These are phyloP conservation scores for Colletotrichum higginsianum DNA, from an alignment of 2,329 filamentous ascomycete species.

Conservation along the genomic window DNA sequence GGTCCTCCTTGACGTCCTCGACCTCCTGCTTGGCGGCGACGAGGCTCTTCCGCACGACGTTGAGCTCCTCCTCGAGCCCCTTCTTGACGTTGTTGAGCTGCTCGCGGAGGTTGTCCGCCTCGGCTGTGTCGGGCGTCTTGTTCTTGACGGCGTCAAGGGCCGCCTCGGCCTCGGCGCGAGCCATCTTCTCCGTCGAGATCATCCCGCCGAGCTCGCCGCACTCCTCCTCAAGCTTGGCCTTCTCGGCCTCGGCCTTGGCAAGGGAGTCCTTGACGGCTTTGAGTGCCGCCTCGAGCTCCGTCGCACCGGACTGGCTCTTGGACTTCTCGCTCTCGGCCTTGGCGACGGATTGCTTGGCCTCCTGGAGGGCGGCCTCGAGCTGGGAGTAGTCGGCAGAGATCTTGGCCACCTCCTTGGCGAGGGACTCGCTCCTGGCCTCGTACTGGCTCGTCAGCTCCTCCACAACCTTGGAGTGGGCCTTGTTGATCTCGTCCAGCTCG, in stretches of 20 bases:
- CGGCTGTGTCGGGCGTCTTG: slow-evolving; percentile 68
- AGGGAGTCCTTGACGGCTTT: slow-evolving; percentile 51
- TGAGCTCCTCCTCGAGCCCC: slow-evolving; percentile 61
- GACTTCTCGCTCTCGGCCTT: slow-evolving; percentile 55
- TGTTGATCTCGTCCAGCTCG: slow-evolving; percentile 61
- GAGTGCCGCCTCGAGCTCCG: slow-evolving; percentile 60
- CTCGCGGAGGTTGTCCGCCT: slow-evolving; percentile 65
- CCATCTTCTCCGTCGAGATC: slow-evolving; percentile 73
- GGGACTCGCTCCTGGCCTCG: slow-evolving; percentile 50
- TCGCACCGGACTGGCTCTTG: slow-evolving; percentile 63
- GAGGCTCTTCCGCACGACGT: slow-evolving; percentile 50
- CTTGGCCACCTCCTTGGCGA: slow-evolving; percentile 49
- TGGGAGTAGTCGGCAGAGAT: slow-evolving; percentile 50
- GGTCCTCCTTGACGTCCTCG: slow-evolving; percentile 55
- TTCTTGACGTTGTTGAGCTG: slow-evolving; percentile 66
- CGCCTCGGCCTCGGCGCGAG: slow-evolving; percentile 71
- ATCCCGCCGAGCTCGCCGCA: slow-evolving; percentile 65
- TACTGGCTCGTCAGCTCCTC: slow-evolving; percentile 59
- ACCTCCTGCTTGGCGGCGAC: slow-evolving; percentile 56
- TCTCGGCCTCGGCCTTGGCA: slow-evolving; percentile 52
- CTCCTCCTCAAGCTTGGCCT: slow-evolving; percentile 63
- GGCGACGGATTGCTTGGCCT: slow-evolving; percentile 50
- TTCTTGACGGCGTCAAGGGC: slow-evolving; percentile 72
- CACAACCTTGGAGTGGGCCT: slow-evolving; percentile 55
- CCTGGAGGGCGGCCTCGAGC: slow-evolving; percentile 53